Conservation (phyloP, 2,329 filamentous ascomycete genomes). For the Cercospora sp. region DNA sequence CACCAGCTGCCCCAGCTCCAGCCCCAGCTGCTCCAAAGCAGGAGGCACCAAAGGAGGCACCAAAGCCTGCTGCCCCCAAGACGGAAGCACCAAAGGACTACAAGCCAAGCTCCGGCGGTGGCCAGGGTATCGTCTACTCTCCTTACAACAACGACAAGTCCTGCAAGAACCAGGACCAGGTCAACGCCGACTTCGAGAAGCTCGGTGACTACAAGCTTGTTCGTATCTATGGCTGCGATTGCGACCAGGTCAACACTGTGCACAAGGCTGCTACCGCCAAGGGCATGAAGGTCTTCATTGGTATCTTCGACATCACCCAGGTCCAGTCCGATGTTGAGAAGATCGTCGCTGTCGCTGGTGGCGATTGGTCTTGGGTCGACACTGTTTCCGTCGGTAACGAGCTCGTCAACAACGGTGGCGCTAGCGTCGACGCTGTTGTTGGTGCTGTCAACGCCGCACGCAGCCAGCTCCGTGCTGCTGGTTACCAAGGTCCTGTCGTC, state of each 20-base stretch:
- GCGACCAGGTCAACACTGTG: slow-evolving; percentile 67
- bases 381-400: slow-evolving; percentile 81
- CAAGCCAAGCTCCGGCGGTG: slow-evolving; percentile 22
- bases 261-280: slow-evolving; percentile 63
- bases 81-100: background rate
- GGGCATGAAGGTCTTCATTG: slow-evolving; percentile 70
- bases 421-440: slow-evolving; percentile 54
- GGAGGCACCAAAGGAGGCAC: slow-evolving; percentile 4
- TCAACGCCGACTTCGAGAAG: slow-evolving; percentile 63
- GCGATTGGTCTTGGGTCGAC: slow-evolving; percentile 68
- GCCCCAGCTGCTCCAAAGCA: slow-evolving; percentile 15
- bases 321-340: slow-evolving; percentile 59
- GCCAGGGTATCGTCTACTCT: slow-evolving; percentile 58
- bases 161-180: slow-evolving; percentile 67
- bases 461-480: slow-evolving; percentile 57
- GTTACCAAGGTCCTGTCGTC: slow-evolving; percentile 72
- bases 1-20: slow-evolving; percentile 21
- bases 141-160: slow-evolving; percentile 57
- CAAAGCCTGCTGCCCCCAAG: slow-evolving; percentile 10
- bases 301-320: slow-evolving; percentile 65
- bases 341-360: slow-evolving; percentile 60
- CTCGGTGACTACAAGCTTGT: slow-evolving; percentile 63
- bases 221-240: slow-evolving; percentile 79
- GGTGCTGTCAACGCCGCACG: slow-evolving; percentile 61
- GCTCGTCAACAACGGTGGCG: slow-evolving; percentile 64